phyloP scores from a whole-genome alignment of 1,284 basidiomycete genomes.

The Coriolopsis trogii region DNA sequence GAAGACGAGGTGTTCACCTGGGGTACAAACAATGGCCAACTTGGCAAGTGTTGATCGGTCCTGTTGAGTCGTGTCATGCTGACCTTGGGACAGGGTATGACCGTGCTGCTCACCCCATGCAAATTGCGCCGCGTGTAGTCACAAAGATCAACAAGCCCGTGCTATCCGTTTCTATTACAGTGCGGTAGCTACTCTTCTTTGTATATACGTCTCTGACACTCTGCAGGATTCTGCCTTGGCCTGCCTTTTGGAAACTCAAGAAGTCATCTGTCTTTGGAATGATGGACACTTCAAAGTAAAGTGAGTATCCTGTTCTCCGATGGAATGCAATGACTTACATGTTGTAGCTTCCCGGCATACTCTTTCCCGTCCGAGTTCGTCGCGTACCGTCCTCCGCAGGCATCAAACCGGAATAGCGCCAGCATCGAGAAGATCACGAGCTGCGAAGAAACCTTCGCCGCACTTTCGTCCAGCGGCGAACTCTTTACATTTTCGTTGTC shows the following conservation, averaged over 20 bases:
- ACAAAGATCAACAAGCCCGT: constrained; percentile 78
- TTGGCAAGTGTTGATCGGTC: constrained; percentile 55
- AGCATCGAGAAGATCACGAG: constrained; percentile 83
- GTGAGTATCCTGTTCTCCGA: constrained; percentile 41
- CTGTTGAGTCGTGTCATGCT: not conserved
- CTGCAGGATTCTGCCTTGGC: constrained; percentile 81
- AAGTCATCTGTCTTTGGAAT: constrained; percentile 86
- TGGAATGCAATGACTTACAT: constrained; percentile 22
- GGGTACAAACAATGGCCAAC: constrained; percentile 94
- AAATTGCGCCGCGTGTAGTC: constrained; percentile 82
- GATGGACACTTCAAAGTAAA: constrained; percentile 77
- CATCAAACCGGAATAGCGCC: constrained; percentile 65
- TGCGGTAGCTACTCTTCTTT: constrained; percentile 38
- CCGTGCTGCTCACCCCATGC: constrained; percentile 74
- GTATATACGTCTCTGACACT: constrained; percentile 5
- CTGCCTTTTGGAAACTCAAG: constrained; percentile 72
- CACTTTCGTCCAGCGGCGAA: constrained; percentile 87
- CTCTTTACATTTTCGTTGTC: constrained; percentile 83
- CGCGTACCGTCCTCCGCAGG: constrained; percentile 81
- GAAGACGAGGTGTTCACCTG: constrained; percentile 88
- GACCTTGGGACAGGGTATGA: constrained; percentile 61
- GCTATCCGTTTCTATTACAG: constrained; percentile 70
- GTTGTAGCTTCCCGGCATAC: constrained; percentile 64
- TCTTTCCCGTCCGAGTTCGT: constrained; percentile 74
- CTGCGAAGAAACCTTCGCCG: constrained; percentile 84